Percentiles rank a stretch among this genome's conserved stretches.
phyloP scores from a whole-genome alignment of 169 alveolate species.

The Ichthyophthirius multifiliis region DNA sequence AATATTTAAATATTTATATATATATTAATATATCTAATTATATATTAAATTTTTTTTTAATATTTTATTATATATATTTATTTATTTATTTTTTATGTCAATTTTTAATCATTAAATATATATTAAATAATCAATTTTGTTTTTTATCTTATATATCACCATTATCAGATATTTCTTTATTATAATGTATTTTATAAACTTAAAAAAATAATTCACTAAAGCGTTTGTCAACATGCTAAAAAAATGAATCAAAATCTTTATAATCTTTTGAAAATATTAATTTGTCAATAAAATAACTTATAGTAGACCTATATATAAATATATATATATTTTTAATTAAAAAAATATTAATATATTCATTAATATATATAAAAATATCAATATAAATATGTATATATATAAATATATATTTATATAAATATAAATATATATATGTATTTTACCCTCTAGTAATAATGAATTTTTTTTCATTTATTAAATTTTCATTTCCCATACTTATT shows the following conservation, averaged over 20 bases:
- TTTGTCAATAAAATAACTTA: neutral
- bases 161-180: too few species aligned
- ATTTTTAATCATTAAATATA: too few species aligned
- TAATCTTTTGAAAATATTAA: slow-evolving; percentile 13
- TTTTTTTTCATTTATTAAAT: slow-evolving; percentile 26
- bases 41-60: too few species aligned
- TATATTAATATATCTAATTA: too few species aligned
- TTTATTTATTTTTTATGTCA: too few species aligned
- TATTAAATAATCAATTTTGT: too few species aligned
- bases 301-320: neutral
- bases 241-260: neutral
- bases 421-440: neutral
- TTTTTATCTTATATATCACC: too few species aligned
- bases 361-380: too few species aligned
- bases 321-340: neutral
- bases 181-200: neutral
- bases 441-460: slow-evolving; percentile 27
- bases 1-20: too few species aligned
- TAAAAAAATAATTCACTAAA: neutral
- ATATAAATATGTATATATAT: too few species aligned
- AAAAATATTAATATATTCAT: too few species aligned
- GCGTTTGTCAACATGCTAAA: neutral
- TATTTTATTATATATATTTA: too few species aligned
- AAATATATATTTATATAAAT: neutral
- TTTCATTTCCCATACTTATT: slow-evolving; percentile 31